Conservation (phyloP, 2,329 filamentous ascomycete species). For the Fusarium nygamai region DNA sequence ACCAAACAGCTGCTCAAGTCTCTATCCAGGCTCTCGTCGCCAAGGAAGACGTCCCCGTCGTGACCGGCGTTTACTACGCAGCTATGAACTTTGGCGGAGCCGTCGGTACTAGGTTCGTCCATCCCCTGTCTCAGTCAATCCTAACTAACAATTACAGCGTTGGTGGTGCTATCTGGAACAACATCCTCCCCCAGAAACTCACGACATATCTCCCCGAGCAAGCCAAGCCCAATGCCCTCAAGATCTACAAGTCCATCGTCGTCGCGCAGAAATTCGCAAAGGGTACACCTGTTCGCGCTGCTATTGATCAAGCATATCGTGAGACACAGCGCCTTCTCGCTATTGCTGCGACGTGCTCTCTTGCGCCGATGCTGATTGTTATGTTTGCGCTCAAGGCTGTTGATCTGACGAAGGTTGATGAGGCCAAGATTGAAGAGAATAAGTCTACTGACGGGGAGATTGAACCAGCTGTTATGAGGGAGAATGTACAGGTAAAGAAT, state of each 20-base stretch:
- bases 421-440: constrained; percentile 18
- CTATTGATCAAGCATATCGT: constrained; percentile 42
- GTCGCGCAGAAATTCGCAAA: constrained; percentile 39
- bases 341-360: constrained; percentile 38
- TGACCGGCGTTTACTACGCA: constrained; percentile 49
- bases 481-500: neutral
- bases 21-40: constrained; percentile 48
- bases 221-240: constrained; percentile 35
- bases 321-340: constrained; percentile 44
- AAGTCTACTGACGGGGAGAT: neutral
- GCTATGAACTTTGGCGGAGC: constrained; percentile 47
- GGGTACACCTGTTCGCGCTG: constrained; percentile 32
- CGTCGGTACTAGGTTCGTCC: constrained; percentile 44
- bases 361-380: constrained; percentile 40
- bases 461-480: neutral
- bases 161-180: constrained; percentile 51
- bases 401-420: constrained; percentile 32
- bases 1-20: constrained; percentile 38
- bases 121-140: accelerated
- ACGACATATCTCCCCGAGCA: constrained; percentile 32
- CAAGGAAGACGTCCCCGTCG: constrained; percentile 49
- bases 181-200: constrained; percentile 42
- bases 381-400: constrained; percentile 43
- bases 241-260: constrained; percentile 46
- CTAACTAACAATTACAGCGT: constrained; percentile 37